Evolutionary conservation across 2,329 filamentous ascomycete species (phyloP), one percentile per base, ranked within the genome.

Genomic region (Aphanocladium album): DNA sequence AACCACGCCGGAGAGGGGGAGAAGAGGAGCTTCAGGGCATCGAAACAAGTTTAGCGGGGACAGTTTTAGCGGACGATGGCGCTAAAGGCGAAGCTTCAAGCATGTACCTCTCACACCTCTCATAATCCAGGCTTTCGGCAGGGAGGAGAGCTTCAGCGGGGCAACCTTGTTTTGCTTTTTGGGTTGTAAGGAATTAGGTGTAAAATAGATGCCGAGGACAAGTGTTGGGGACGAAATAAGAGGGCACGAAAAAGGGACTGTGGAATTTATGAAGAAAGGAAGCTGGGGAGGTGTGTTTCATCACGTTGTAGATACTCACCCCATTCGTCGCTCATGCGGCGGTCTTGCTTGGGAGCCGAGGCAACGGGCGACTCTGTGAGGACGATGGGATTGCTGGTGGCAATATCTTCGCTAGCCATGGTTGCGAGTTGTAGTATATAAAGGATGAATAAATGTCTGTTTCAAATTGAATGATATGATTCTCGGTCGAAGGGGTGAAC

Each of bases 241-340:
- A n/a, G n/a, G n/a, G n/a, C n/a, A n/a, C n/a, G n/a, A n/a, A n/a
- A n/a, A n/a, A n/a, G n/a, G n/a, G n/a, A n/a, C n/a, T n/a, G n/a
- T n/a, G n/a, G n/a, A n/a, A n/a, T n/a, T n/a, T n/a, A n/a, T n/a
- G n/a, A n/a, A n/a, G n/a, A n/a, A n/a, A n/a, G n/a, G n/a, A n/a
- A n/a, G n/a, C n/a, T n/a, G n/a, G n/a, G n/a, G n/a, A n/a, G n/a
- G n/a, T n/a, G n/a, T n/a, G n/a, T n/a, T n/a, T n/a, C n/a, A n/a
- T n/a, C n/a, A n/a, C n/a, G n/a, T n/a, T n/a, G n/a, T n/a, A n/a
- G n/a, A n/a, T n/a, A 72, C 76, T 69, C 62, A 81, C 78, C 79
- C 79, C 79, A 82, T 69, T 82, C 79, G 63, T 78, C 78, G 25
- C 74, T 79, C 67, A 70, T 70, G 63, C 70, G 71, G 62, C 69